Evolutionary conservation across 129 eudicot species (phyloP), one percentile per base, ranked within the genome.

Genomic region (Smallanthus sonchifolius): DNA sequence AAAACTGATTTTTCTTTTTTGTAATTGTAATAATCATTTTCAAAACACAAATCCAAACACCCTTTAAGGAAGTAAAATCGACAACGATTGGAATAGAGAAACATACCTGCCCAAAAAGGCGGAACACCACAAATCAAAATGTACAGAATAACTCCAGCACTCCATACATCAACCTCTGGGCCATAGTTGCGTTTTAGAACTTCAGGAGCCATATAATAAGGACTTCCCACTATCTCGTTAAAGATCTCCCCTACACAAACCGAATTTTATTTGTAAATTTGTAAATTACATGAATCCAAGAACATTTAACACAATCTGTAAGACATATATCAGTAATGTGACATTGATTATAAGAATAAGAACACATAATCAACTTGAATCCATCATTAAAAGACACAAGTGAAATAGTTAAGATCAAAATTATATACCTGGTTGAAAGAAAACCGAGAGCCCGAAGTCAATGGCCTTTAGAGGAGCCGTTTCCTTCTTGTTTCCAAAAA

Each of bases 161-260:
- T 91, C 97, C 97, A 91, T 17, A 91, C 89, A 78, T 91, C 97
- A 51, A 91, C 81, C 76, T 91, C 97, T 17, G 91, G 91, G 14
- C 97, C 97, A 67, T 91, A 91, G 72, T 83, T 84, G 16, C 97
- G 89, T 77, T 77, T 91, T 17, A 91, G 77, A 73, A 90, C 96
- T 79, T 90, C 96, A 0, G 96, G 96, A 67, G 96, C 96, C 96
- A 90, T 90, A 83, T 91, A 91, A 45, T 91, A 91, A 77, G 97
- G 97, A 80, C 97, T 91, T 80, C 97, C 97, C 36, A 91, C 97
- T 65, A 91, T 91, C 74, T 91, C 97, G 61, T 80, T 85, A 49
- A 91, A 91, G 37, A 73, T 69, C 32, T 91, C 91, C 36, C 95
- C 97, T 87, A 75, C 3, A 43, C 38, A 24, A 59, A 1, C 6